A percentile compares a stretch with the other conserved stretches of the same genome.
These are phyloP conservation scores for Candida krabiensis DNA, from an alignment of 805 yeast genomes.

Conservation along the genomic window DNA sequence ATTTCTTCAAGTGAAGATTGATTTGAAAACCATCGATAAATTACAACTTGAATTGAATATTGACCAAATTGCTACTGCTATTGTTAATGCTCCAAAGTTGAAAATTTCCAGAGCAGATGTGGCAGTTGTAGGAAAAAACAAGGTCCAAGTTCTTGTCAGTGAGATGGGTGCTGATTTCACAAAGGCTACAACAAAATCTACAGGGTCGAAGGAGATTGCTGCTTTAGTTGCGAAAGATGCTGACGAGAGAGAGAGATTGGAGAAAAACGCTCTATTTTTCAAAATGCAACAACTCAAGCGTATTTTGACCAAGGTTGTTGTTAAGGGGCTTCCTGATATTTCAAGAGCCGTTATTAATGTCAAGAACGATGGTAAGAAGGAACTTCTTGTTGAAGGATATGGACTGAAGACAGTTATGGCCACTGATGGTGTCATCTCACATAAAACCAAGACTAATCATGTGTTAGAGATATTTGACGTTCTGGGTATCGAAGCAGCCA, in stretches of 20 bases:
- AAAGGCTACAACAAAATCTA: constrained; percentile 43
- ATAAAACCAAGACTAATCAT: constrained; percentile 87
- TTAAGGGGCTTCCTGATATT: constrained; percentile 89
- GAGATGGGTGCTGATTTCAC: constrained; percentile 39
- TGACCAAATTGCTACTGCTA: constrained; percentile 83
- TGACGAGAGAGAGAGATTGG: constrained; percentile 36
- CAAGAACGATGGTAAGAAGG: constrained; percentile 80
- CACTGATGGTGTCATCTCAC: constrained; percentile 93
- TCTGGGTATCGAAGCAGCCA: constrained; percentile 96
- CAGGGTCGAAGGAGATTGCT: constrained; percentile 33
- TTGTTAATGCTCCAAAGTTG: constrained; percentile 82
- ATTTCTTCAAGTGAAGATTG: constrained; percentile 77
- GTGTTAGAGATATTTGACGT: constrained; percentile 86
- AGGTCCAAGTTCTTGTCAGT: constrained; percentile 63
- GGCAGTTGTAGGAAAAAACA: constrained; percentile 60
- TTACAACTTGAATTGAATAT: constrained; percentile 86
- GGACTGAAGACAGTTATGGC: constrained; percentile 96
- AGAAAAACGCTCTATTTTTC: constrained; percentile 63
- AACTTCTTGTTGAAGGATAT: constrained; percentile 94
- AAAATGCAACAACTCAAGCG: constrained; percentile 89
- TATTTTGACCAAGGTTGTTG: constrained; percentile 81
- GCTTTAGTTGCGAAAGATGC: constrained; percentile 33
- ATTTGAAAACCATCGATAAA: constrained; percentile 79
- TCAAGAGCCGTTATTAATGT: constrained; percentile 96
- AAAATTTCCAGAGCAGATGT: constrained; percentile 78